Evolutionary conservation across 2,329 filamentous ascomycete species (phyloP).

Genomic region (Colletotrichum brevisporum): DNA sequence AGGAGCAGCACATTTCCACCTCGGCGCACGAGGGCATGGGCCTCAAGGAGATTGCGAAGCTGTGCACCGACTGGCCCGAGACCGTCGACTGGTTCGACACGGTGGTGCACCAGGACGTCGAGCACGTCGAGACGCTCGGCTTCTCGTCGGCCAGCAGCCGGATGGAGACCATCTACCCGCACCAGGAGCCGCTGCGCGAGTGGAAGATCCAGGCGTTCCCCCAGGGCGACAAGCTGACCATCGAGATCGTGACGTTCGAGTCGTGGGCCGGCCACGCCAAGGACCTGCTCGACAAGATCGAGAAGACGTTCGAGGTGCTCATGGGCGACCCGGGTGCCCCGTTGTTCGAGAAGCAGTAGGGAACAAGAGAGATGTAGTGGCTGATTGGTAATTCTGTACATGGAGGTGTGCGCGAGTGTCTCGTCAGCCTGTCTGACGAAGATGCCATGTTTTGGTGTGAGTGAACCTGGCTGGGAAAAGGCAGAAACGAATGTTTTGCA

Average conservation of each 20-base stretch:
- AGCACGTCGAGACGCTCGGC: constrained; percentile 70
- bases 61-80: constrained; percentile 61
- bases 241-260: constrained; percentile 73
- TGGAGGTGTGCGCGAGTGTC: background rate
- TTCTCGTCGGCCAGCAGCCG: constrained; percentile 53
- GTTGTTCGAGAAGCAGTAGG: constrained; percentile 45
- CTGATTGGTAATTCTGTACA: background rate
- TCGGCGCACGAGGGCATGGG: constrained; percentile 69
- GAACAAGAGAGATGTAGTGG: background rate
- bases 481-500: constrained; percentile 3
- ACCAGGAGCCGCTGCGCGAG: constrained; percentile 67
- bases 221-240: constrained; percentile 63
- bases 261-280: constrained; percentile 67
- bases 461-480: background rate
- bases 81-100: constrained; percentile 65
- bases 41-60: constrained; percentile 65
- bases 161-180: constrained; percentile 72
- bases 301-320: constrained; percentile 55
- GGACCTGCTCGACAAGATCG: constrained; percentile 65
- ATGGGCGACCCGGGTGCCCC: constrained; percentile 52
- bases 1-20: constrained; percentile 70
- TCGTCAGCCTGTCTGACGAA: background rate
- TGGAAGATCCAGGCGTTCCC: constrained; percentile 75
- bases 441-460: constrained; percentile 7
- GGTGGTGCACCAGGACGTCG: constrained; percentile 72